phyloP scores from a whole-genome alignment of 164 flowering plant genomes.

The Cinnamomum chago region DNA sequence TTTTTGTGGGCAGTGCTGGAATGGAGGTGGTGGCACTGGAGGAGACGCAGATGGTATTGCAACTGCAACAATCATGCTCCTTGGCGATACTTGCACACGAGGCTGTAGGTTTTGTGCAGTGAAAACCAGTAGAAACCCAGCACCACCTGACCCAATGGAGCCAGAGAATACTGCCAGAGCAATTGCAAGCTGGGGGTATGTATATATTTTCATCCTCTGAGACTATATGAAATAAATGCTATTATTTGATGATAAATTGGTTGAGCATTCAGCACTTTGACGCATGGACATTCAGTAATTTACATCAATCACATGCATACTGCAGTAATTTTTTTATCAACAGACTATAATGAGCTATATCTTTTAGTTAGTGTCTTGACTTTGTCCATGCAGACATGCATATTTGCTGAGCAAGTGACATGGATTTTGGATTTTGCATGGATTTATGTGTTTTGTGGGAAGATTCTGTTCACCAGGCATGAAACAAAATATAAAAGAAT shows the following conservation, averaged over 20 bases:
- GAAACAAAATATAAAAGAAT: too few relatives aligned
- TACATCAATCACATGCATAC: too few relatives aligned
- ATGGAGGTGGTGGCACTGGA: constrained; percentile 55
- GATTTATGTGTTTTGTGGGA: too few relatives aligned
- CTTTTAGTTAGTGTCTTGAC: too few relatives aligned
- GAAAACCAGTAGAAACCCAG: constrained; percentile 83
- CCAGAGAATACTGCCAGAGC: constrained; percentile 90
- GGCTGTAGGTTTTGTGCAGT: constrained; percentile 98
- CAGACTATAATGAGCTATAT: too few relatives aligned
- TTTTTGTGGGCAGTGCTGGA: constrained; percentile 68
- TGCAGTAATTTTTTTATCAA: too few relatives aligned
- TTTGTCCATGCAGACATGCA: too few relatives aligned
- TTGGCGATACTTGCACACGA: constrained; percentile 96
- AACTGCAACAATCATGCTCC: constrained; percentile 93
- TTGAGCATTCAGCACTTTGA: too few relatives aligned
- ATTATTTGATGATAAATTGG: not conserved
- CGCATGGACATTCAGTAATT: too few relatives aligned
- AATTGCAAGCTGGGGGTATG: constrained; percentile 92
- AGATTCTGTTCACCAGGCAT: too few relatives aligned
- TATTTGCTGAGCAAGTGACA: too few relatives aligned
- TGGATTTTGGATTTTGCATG: too few relatives aligned
- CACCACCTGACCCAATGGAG: constrained; percentile 93
- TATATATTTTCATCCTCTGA: not conserved
- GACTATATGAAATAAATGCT: not conserved
- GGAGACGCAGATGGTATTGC: constrained; percentile 70